Conservation (phyloP, 768 basidiomycete genomes). For the Serendipita indica region DNA sequence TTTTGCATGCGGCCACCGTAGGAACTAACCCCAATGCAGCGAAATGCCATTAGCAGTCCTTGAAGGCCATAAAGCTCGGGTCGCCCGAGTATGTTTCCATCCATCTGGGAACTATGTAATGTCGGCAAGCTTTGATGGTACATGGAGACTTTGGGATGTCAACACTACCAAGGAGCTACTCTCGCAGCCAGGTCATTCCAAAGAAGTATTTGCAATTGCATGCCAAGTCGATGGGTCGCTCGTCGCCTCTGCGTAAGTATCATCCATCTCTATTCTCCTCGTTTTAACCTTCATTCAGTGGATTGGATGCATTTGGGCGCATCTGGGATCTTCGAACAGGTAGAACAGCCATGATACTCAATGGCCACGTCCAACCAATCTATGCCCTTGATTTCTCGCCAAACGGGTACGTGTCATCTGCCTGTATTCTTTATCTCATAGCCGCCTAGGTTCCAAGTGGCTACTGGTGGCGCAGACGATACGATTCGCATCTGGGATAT, state of each 20-base stretch:
- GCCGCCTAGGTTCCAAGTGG: conserved; percentile 73
- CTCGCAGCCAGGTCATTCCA: conserved; percentile 92
- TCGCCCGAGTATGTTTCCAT: conserved; percentile 92
- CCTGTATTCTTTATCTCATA: conserved; percentile 9
- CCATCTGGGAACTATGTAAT: conserved; percentile 89
- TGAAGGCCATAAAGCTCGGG: conserved; percentile 77
- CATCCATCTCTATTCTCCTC: neutral
- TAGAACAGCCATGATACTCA: conserved; percentile 91
- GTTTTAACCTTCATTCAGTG: conserved; percentile 33
- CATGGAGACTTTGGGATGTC: conserved; percentile 96
- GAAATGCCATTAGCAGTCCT: conserved; percentile 76
- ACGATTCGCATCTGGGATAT: conserved; percentile 99
- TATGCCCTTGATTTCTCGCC: conserved; percentile 86
- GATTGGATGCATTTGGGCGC: conserved; percentile 90
- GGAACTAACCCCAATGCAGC: conserved; percentile 26
- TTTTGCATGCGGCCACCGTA: neutral
- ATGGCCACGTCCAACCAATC: conserved; percentile 90
- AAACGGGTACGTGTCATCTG: conserved; percentile 55
- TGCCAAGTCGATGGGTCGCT: conserved; percentile 93
- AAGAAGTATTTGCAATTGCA: conserved; percentile 90
- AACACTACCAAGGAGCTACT: conserved; percentile 64
- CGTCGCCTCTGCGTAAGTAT: conserved; percentile 74
- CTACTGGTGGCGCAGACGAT: conserved; percentile 92
- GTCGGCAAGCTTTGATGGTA: conserved; percentile 91
- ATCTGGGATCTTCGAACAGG: conserved; percentile 96